phyloP scores from a whole-genome alignment of 2,329 filamentous ascomycete species.

The Venturia nashicola region DNA sequence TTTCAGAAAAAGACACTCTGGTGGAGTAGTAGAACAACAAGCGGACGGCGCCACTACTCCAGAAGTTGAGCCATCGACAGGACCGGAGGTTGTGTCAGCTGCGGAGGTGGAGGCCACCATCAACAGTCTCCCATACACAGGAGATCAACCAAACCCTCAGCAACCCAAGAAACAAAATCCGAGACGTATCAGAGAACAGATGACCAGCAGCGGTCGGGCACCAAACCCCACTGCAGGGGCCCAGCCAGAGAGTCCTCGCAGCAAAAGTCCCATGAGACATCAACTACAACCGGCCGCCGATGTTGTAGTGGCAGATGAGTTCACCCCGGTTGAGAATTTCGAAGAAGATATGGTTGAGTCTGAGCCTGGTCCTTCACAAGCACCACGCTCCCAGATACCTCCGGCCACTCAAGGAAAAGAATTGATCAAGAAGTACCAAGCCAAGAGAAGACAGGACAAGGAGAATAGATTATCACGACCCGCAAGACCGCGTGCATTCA shows the following conservation, averaged over 20 bases:
- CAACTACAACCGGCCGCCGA: neutral
- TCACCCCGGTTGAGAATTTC: neutral
- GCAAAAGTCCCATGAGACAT: neutral
- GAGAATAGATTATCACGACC: conserved; percentile 19
- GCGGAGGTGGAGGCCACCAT: neutral
- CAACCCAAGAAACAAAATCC: neutral
- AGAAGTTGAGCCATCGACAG: neutral
- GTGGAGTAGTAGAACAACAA: neutral
- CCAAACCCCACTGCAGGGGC: neutral
- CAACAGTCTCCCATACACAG: neutral
- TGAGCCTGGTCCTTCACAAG: neutral
- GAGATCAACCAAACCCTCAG: neutral
- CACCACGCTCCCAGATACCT: neutral
- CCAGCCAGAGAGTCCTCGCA: neutral
- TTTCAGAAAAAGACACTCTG: neutral
- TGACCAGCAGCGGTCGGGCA: neutral
- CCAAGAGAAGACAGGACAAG: conserved; percentile 15
- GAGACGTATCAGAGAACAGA: neutral
- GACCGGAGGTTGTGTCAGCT: neutral
- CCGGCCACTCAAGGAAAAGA: neutral
- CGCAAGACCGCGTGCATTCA: conserved; percentile 17
- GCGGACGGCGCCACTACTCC: neutral
- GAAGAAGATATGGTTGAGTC: neutral
- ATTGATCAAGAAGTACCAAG: conserved; percentile 8
- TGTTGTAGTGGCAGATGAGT: neutral